These are phyloP conservation scores for Chalara sp. DNA, from an alignment of 2,329 filamentous ascomycete species.

Conservation along the genomic window DNA sequence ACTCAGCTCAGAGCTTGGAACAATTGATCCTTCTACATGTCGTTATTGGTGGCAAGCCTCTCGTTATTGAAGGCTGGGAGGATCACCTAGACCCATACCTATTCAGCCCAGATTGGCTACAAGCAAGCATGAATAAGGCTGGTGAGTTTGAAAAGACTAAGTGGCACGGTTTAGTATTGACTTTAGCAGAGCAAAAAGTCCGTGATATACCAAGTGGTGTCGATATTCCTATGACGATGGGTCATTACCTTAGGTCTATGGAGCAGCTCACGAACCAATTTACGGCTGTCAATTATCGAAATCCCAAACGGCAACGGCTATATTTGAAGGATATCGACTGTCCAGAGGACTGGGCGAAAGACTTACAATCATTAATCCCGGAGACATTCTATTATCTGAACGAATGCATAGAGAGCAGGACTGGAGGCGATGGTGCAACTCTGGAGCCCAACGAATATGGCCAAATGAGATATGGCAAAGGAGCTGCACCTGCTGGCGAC, in stretches of 20 bases:
- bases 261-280: conserved; percentile 77
- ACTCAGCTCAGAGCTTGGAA: conserved; percentile 76
- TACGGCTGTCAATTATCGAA: conserved; percentile 66
- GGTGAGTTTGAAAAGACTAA: conserved; percentile 40
- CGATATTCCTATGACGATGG: conserved; percentile 77
- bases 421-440: conserved; percentile 46
- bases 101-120: conserved; percentile 77
- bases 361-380: conserved; percentile 71
- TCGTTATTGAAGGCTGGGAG: conserved; percentile 89
- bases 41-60: conserved; percentile 76
- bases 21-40: conserved; percentile 76
- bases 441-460: conserved; percentile 35
- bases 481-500: conserved; percentile 67
- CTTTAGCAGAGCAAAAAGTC: conserved; percentile 65
- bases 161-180: conserved; percentile 1
- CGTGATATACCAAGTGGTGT: conserved; percentile 68
- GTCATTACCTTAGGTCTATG: conserved; percentile 88
- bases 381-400: conserved; percentile 86
- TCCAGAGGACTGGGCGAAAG: conserved; percentile 77
- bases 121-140: conserved; percentile 71
- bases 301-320: conserved; percentile 74
- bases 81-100: conserved; percentile 65
- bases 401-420: conserved; percentile 57
- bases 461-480: conserved; percentile 35
- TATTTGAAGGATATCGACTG: conserved; percentile 98